phyloP scores from a whole-genome alignment of 2,329 filamentous ascomycete genomes.

The Arthrobotrys pseudoclavata region DNA sequence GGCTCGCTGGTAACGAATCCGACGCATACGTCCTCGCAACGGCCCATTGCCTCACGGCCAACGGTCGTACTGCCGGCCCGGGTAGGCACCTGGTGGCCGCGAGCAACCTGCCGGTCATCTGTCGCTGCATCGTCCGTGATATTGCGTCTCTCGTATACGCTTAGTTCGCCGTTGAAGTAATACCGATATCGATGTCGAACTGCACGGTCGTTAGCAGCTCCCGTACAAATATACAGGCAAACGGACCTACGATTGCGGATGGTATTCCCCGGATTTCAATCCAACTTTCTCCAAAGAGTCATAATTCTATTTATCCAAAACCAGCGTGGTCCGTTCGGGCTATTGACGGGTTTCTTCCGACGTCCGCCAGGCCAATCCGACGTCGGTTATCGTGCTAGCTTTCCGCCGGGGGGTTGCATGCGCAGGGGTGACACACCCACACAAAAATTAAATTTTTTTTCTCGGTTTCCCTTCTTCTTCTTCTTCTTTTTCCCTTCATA shows the following conservation, averaged over 20 bases:
- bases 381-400: conserved; percentile 34
- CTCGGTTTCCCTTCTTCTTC: conserved; percentile 23
- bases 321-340: conserved; percentile 55
- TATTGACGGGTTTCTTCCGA: conserved; percentile 60
- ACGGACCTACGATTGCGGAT: neutral
- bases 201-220: neutral
- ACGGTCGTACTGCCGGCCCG: conserved; percentile 25
- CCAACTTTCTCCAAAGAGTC: conserved; percentile 13
- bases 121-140: conserved; percentile 53
- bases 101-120: conserved; percentile 38
- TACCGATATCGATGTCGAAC: conserved; percentile 24
- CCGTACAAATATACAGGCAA: neutral
- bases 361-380: conserved; percentile 17
- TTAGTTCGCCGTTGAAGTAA: neutral
- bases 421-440: conserved; percentile 15
- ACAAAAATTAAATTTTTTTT: conserved; percentile 33
- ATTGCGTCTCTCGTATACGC: neutral
- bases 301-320: conserved; percentile 51
- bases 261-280: conserved; percentile 14
- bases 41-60: conserved; percentile 39
- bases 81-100: conserved; percentile 10
- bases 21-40: conserved; percentile 42
- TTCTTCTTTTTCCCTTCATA: conserved; percentile 52
- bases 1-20: conserved; percentile 49
- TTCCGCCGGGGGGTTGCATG: conserved; percentile 23